These are phyloP conservation scores for Exserohilum turcica DNA, from an alignment of 2,329 filamentous ascomycete genomes.

Conservation along the genomic window DNA sequence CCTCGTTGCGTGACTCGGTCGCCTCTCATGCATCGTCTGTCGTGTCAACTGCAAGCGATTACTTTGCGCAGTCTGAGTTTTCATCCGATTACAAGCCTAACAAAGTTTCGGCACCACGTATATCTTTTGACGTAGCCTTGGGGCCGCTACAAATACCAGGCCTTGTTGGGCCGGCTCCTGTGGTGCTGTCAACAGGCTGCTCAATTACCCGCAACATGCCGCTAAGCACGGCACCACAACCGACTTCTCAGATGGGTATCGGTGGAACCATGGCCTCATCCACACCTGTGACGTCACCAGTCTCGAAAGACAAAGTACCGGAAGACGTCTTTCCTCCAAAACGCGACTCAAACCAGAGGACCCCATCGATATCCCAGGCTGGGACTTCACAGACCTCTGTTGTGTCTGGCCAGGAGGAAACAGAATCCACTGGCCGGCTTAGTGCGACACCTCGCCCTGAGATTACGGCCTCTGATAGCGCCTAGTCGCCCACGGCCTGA, in stretches of 20 bases:
- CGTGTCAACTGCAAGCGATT: neutral
- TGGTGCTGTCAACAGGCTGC: slow-evolving; percentile 25
- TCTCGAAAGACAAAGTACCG: slow-evolving; percentile 14
- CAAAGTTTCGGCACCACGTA: slow-evolving; percentile 23
- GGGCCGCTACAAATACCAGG: slow-evolving; percentile 40
- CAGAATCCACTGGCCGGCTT: no score
- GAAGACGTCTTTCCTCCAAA: neutral
- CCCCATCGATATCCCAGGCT: neutral
- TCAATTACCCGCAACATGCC: slow-evolving; percentile 30
- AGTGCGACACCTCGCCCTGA: no score
- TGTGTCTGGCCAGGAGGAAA: no score
- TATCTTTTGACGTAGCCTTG: slow-evolving; percentile 40
- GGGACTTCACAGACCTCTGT: neutral
- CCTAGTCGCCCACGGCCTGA: no score
- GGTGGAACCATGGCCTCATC: slow-evolving; percentile 41
- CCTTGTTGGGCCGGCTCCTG: slow-evolving; percentile 26
- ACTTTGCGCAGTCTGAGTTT: slow-evolving; percentile 10
- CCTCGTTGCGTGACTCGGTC: slow-evolving; percentile 10
- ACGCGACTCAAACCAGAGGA: neutral
- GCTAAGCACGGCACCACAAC: slow-evolving; percentile 17
- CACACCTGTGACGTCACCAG: slow-evolving; percentile 29
- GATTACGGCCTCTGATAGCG: no score
- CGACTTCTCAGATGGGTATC: slow-evolving; percentile 29
- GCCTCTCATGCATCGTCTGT: slow-evolving; percentile 7
- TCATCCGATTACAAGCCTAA: slow-evolving; percentile 25